Evolutionary conservation across 345 rosid species (phyloP).

Genomic region (Kandelia obovata): DNA sequence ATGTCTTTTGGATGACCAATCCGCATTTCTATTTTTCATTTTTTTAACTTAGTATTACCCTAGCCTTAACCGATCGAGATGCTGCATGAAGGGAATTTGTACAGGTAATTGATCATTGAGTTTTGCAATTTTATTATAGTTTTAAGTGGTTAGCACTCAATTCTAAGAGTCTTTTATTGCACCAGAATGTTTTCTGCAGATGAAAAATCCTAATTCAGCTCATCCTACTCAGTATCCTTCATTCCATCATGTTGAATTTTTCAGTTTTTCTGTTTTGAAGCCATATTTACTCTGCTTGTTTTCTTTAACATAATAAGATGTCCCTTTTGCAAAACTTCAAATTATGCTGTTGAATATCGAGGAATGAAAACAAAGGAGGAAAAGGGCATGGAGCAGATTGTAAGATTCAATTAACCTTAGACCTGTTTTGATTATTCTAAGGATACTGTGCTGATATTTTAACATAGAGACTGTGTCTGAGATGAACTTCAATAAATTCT

Average conservation of each 20-base stretch:
- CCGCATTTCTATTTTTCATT: neutral
- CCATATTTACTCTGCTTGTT: constrained; percentile 17
- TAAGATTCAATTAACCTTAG: constrained; percentile 35
- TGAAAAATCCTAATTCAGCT: constrained; percentile 91
- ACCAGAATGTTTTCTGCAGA: constrained; percentile 96
- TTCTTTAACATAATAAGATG: constrained; percentile 71
- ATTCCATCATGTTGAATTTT: neutral
- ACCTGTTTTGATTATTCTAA: constrained; percentile 3
- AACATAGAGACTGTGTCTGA: neutral
- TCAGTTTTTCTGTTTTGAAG: neutral
- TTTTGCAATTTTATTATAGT: too few relatives aligned
- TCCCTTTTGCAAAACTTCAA: constrained; percentile 93
- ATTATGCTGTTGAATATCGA: constrained; percentile 93
- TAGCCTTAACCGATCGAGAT: constrained; percentile 91
- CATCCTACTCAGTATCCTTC: constrained; percentile 99
- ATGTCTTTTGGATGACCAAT: constrained; percentile 5
- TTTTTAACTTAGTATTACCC: constrained; percentile 64
- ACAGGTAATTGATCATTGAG: constrained; percentile 50
- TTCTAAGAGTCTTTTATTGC: constrained; percentile 5
- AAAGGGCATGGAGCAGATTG: constrained; percentile 92
- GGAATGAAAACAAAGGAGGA: constrained; percentile 96
- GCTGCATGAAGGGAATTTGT: constrained; percentile 95
- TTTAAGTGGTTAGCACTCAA: too few relatives aligned
- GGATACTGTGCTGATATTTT: neutral
- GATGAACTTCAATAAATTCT: constrained; percentile 10